Conservation (phyloP, 1,284 basidiomycete species). For the Fereydounia khargensis region DNA sequence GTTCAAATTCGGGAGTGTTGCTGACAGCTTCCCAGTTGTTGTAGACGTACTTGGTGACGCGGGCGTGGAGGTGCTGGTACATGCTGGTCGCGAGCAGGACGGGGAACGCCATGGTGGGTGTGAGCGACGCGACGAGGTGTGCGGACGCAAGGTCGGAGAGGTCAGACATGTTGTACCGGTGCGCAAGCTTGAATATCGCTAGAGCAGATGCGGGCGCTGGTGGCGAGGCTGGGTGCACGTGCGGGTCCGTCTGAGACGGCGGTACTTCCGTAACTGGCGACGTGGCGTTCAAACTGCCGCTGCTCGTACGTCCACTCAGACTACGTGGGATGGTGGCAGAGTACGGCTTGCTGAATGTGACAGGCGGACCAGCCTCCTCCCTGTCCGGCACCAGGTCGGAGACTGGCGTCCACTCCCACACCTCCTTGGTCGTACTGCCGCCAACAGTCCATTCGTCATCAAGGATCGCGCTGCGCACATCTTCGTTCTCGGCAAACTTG, state of each 20-base stretch:
- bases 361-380: too few species aligned
- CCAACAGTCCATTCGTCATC: slow-evolving; percentile 46
- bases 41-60: slow-evolving; percentile 49
- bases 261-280: too few species aligned
- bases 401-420: slow-evolving; percentile 20
- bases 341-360: too few species aligned
- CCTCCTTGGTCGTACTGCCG: slow-evolving; percentile 6
- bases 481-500: slow-evolving; percentile 44
- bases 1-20: slow-evolving; percentile 43
- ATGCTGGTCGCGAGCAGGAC: slow-evolving; percentile 64
- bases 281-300: too few species aligned
- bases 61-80: slow-evolving; percentile 40
- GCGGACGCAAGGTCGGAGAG: slow-evolving; percentile 70
- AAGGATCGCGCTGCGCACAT: slow-evolving; percentile 40
- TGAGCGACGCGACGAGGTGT: slow-evolving; percentile 73
- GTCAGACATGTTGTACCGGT: slow-evolving; percentile 71
- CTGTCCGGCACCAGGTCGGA: slow-evolving; percentile 9
- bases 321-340: too few species aligned
- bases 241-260: slow-evolving; percentile 63
- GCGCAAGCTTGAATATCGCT: slow-evolving; percentile 75
- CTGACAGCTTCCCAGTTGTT: slow-evolving; percentile 43
- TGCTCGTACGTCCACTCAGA: too few species aligned
- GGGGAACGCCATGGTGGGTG: slow-evolving; percentile 70
- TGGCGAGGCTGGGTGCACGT: slow-evolving; percentile 70
- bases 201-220: slow-evolving; percentile 61